Evolutionary conservation across 306 rosid species (phyloP), one percentile per base, ranked within the genome.

Genomic region (Albizia julibrissin): DNA sequence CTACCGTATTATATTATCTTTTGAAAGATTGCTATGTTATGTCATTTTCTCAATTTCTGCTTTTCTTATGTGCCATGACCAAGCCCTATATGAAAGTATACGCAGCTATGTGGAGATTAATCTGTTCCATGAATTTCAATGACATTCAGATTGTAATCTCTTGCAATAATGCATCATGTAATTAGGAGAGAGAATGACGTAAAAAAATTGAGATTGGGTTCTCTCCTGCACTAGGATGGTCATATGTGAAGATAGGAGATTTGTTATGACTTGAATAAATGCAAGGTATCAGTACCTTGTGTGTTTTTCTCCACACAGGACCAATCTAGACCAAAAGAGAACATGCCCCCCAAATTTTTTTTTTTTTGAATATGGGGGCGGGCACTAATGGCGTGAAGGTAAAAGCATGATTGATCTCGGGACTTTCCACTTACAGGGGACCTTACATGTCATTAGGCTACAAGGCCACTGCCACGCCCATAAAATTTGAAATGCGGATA

Each of bases 1-100:
- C 19, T 50, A 50, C 15, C 15, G 39, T 37, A 21, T 21, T 71
- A 10, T 78, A 49, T 62, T 27, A 27, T 75, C 18, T 72, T 62
- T 50, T n/a, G 43, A 44, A 34, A 74, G 33, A 33, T 68, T 79
- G 59, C 65, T 49, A 21, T 65, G 33, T 76, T 33, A 44, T 75
- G 39, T 75, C 49, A 74, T 56, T 70, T 61, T 59, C 29, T 79
- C 46, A 33, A 39, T 39, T 15, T 65, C 62, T 70, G 56, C 37
- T 42, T 74, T 80, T 44, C 61, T 34, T 54, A 33, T 43, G 39
- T 69, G 31, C 58, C 42, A 39, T 18, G 50, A 29, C 76, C 26
- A 31, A 40, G 58, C 49, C 49, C 42, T 62, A 12, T 24, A 67
- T 77, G 56, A 40, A 24, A 0, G 16, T 29, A 21, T n/a, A 3